Conservation (phyloP, 2,329 filamentous ascomycete genomes). For the Podosphaera fusca region DNA sequence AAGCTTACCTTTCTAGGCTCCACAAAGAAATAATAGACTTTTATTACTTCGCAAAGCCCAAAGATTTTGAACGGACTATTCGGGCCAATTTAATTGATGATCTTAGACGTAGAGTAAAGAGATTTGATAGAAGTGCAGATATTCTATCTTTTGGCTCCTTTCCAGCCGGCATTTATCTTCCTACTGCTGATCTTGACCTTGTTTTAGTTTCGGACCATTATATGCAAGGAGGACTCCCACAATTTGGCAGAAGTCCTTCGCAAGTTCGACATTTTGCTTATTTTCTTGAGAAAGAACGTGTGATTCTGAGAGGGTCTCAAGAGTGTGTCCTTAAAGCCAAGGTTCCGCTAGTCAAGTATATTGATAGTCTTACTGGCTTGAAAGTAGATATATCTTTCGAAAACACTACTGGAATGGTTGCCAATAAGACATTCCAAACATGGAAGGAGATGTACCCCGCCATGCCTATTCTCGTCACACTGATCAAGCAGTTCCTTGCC, state of each 20-base stretch:
- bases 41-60: constrained; percentile 61
- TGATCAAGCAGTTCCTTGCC: constrained; percentile 79
- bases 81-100: constrained; percentile 50
- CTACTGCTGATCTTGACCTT: constrained; percentile 80
- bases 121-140: constrained; percentile 32
- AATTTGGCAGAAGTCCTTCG: constrained; percentile 15
- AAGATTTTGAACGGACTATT: constrained; percentile 51
- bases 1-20: constrained; percentile 28
- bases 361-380: constrained; percentile 53
- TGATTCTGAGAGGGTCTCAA: constrained; percentile 35
- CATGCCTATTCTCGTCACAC: constrained; percentile 65
- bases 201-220: constrained; percentile 48
- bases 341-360: constrained; percentile 81
- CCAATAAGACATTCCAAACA: constrained; percentile 53
- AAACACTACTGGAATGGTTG: constrained; percentile 59
- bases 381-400: constrained; percentile 91
- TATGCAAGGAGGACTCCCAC: constrained; percentile 26
- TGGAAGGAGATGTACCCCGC: constrained; percentile 66
- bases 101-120: constrained; percentile 34
- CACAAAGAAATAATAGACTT: constrained; percentile 84
- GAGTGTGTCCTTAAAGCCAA: constrained; percentile 52
- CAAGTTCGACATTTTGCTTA: constrained; percentile 36
- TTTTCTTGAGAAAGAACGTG: constrained; percentile 29
- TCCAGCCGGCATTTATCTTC: constrained; percentile 53
- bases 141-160: constrained; percentile 79